These are phyloP conservation scores for Mycosphaerelloides madeirae DNA, from an alignment of 2,329 filamentous ascomycete species.

Conservation along the genomic window DNA sequence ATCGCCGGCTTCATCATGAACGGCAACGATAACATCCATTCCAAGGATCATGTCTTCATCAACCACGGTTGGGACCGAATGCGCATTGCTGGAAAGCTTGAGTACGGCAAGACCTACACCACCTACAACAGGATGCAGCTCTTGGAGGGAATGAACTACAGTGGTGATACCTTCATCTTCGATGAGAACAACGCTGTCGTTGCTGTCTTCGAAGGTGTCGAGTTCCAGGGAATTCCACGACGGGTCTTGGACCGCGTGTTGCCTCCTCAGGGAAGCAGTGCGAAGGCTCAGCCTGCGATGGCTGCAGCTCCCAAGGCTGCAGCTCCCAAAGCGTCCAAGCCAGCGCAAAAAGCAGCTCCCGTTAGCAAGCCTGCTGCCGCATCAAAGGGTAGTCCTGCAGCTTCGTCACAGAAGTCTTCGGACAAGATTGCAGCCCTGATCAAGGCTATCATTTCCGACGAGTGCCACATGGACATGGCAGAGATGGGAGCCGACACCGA, in stretches of 20 bases:
- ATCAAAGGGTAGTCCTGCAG: too few relatives aligned
- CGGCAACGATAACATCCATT: background rate
- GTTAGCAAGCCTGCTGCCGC: too few relatives aligned
- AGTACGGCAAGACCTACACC: slow-evolving; percentile 18
- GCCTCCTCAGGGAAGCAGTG: background rate
- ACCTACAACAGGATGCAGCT: slow-evolving; percentile 2
- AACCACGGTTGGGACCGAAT: slow-evolving; percentile 28
- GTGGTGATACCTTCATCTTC: slow-evolving; percentile 14
- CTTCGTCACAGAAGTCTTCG: too few relatives aligned
- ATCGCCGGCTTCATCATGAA: slow-evolving; percentile 27
- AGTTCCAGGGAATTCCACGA: slow-evolving; percentile 63
- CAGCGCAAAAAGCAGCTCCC: too few relatives aligned
- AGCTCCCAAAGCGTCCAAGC: background rate
- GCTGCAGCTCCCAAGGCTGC: background rate
- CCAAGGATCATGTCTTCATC: background rate
- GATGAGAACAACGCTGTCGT: slow-evolving; percentile 14
- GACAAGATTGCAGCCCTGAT: background rate
- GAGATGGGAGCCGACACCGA: slow-evolving; percentile 16
- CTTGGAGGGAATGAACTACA: background rate
- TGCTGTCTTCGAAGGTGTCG: slow-evolving; percentile 30
- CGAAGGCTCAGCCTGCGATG: background rate
- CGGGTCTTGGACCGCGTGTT: background rate
- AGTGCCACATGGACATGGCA: slow-evolving; percentile 12
- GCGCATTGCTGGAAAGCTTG: slow-evolving; percentile 25
- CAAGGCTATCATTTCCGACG: slow-evolving; percentile 15